Evolutionary conservation across 169 alveolate species (phyloP), one percentile per base, ranked within the genome.

Genomic region (Cryptosporidium viatorum): DNA sequence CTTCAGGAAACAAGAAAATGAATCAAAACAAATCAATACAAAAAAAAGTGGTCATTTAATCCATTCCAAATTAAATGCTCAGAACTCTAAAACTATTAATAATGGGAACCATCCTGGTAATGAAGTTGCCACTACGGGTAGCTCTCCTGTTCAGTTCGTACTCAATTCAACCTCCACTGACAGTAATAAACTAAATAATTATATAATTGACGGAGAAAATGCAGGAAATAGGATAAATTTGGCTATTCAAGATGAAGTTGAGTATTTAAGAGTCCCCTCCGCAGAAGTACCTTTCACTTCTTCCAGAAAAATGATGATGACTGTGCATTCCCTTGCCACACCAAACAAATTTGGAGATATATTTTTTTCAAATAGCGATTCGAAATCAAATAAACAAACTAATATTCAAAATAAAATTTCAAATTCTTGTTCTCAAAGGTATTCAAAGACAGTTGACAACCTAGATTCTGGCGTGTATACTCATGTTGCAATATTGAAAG

Each of bases 281-380:
- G 89, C 80, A n/a, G 98, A 96, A 60, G 96, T 96, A 1, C 97
- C 98, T 12, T 96, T 96, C 92, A 95, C 93, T 74, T 95, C 97
- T 6, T 70, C 94, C 26, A 85, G 98, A 74, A 96, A 96, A 92
- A 94, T 96, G 98, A 93, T 93, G 92, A 91, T 92, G 86, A 95
- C 98, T 26, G 96, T 96, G 45, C 98, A 96, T 92, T 86, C 87
- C 52, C 91, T 96, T 51, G 92, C 94, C 0, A 50, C 65, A 37
- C 71, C 74, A 43, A 86, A 93, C 93, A 1, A 14, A 58, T 95
- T 91, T 73, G 95, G 93, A 33, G 92, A 87, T 71, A 43, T 94
- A 55, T 31, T 74, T 43, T 80, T 59, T 31, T 80, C 75, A 59
- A 73, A 73, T 33, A 33, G 37, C 2, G 70, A 52, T n/a, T 31